Base-by-base conservation (phyloP, 2,329 filamentous ascomycete species). In the Epichloe aotearoae region DNA sequence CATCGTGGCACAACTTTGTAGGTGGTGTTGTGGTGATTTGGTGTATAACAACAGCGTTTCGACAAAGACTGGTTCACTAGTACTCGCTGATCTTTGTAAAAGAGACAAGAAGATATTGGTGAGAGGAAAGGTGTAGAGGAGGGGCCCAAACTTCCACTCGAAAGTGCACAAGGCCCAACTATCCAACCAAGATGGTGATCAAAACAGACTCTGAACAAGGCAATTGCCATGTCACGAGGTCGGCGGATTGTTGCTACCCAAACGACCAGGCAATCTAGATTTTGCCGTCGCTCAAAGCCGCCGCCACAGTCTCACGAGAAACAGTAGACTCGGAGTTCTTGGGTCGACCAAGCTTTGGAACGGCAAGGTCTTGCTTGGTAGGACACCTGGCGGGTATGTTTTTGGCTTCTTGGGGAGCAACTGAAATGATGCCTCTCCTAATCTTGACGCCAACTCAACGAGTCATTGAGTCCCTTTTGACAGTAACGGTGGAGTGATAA, bases 1-100 rank as follows among this genome's bases (percentile, higher is more conserved):
- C 66, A 68, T 68, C 38, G 47, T 30, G 40, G 38, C 19, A 38
- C 26, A 19, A 40, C 26, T 11, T 19, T 38, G 17, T 30, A 7
- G 17, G 17, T 19, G 33, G 47, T 30, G n/a, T 30, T 41, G 30
- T 39, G 34, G 42, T 37, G 20, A 42, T 30, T 12, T 15, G 15
- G 8, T 30, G n/a, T 20, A 20, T 26, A 46, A 4, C 23, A 46
- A 4, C 23, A 10, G 17, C 8, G 15, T 26, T 23, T 34, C 17
- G 7, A 34, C n/a, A 33, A 8, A 11, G 34, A 34, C 4, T 38
- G 19, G 19, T 12, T 14, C 23, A 39, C 42, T 23, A 43, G 17
- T 42, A 30, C 36, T 50, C 34, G 49, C 49, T 17, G 3, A 20
- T 46, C 34, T 7, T 39, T n/a, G 8, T 17, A 37, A 38, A 38